Evolutionary conservation across 495 filamentous ascomycete species (phyloP).

Genomic region (Trichoderma erinaceum): DNA sequence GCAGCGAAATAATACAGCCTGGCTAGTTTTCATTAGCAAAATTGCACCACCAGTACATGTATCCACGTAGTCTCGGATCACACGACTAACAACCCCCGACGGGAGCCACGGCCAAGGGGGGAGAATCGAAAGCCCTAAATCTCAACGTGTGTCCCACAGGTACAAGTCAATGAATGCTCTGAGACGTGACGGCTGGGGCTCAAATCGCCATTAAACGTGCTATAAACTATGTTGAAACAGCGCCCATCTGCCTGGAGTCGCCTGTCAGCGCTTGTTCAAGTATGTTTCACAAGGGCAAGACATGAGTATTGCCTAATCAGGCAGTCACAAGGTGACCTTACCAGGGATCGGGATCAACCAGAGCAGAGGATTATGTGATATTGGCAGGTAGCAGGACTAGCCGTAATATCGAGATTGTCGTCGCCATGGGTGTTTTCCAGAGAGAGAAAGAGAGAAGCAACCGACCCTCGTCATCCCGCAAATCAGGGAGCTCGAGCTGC

Average conservation of each 20-base stretch:
- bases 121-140: too few relatives aligned
- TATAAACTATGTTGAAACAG: not conserved
- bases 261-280: not conserved
- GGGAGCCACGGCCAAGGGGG: too few relatives aligned
- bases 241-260: not conserved
- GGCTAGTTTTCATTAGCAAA: too few relatives aligned
- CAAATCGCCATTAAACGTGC: not conserved
- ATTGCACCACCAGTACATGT: too few relatives aligned
- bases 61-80: too few relatives aligned
- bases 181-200: too few relatives aligned
- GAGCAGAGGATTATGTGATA: not conserved
- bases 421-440: not conserved
- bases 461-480: not conserved
- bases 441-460: not conserved
- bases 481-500: not conserved
- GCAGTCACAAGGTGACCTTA: not conserved
- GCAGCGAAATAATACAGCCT: too few relatives aligned
- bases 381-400: not conserved
- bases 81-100: too few relatives aligned
- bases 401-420: not conserved
- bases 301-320: not conserved
- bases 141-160: too few relatives aligned
- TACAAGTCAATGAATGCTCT: too few relatives aligned
- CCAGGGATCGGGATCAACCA: not conserved
- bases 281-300: not conserved